Conservation (phyloP, 139 green algal species). For the Haematococcus lacustris region DNA sequence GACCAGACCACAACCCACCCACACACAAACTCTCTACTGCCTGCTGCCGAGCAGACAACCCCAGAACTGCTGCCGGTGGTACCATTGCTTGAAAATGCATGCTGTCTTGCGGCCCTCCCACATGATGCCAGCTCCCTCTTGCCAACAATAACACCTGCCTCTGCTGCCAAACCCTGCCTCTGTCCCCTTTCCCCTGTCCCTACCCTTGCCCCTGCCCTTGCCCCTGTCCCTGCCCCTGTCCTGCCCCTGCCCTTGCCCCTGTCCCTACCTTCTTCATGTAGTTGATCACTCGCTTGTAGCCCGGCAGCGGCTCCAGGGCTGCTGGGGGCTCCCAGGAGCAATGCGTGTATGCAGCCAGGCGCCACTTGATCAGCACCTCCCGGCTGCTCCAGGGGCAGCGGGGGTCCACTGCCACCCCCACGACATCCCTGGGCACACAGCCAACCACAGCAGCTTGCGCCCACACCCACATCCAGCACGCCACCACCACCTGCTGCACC, state of each 20-base stretch:
- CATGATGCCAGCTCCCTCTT: neutral
- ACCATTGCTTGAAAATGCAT: neutral
- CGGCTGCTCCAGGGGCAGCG: conserved; percentile 46
- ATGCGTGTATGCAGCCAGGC: conserved; percentile 76
- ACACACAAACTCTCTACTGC: no score
- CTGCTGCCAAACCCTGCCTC: neutral
- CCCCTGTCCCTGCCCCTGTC: no score
- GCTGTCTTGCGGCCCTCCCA: neutral
- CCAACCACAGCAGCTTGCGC: no score
- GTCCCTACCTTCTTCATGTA: conserved; percentile 59
- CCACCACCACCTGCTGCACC: neutral
- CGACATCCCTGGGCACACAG: conserved; percentile 41
- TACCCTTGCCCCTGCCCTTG: neutral
- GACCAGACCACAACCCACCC: neutral
- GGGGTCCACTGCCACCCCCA: conserved; percentile 20
- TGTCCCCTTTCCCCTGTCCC: neutral
- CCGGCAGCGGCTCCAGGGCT: conserved; percentile 56
- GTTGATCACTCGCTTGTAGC: conserved; percentile 89
- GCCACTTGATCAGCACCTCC: conserved; percentile 94
- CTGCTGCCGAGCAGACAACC: no score
- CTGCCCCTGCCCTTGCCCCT: no score
- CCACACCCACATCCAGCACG: neutral
- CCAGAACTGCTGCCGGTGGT: neutral
- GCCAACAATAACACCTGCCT: no score
- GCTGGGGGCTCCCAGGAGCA: conserved; percentile 67